A percentile compares a stretch with the other conserved stretches of the same genome.
These are phyloP conservation scores for Lepidium campestre DNA, from an alignment of 441 rosid genomes.

Conservation along the genomic window DNA sequence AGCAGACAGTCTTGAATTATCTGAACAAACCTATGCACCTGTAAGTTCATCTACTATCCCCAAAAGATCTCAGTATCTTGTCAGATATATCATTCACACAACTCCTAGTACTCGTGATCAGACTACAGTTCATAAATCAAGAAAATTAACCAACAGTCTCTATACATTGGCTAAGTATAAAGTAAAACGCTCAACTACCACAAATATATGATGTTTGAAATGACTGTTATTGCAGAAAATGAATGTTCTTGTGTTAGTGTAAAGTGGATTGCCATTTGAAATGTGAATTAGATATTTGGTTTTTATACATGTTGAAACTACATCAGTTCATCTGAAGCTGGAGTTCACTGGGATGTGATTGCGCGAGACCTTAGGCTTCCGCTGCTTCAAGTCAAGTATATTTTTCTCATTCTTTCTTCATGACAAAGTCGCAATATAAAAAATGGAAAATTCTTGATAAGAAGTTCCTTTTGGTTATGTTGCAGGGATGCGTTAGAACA, in stretches of 20 bases:
- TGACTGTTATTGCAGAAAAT: background rate
- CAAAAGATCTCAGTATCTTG: background rate
- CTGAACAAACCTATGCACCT: conserved; percentile 52
- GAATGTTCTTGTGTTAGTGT: background rate
- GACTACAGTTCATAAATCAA: background rate
- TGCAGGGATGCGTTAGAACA: conserved; percentile 64
- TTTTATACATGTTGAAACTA: background rate
- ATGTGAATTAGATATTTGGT: background rate
- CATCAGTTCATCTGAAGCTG: conserved; percentile 46
- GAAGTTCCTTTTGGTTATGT: background rate
- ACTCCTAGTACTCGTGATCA: background rate
- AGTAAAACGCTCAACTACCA: background rate
- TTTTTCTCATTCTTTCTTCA: conserved; percentile 16
- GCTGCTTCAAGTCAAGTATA: conserved; percentile 53
- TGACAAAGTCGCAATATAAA: background rate
- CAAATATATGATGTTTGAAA: background rate
- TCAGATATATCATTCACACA: background rate
- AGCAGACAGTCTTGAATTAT: conserved; percentile 47
- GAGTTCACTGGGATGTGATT: conserved; percentile 52
- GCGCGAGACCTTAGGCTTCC: conserved; percentile 58
- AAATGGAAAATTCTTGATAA: background rate
- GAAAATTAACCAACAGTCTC: background rate
- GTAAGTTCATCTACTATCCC: conserved; percentile 46
- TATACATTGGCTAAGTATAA: background rate
- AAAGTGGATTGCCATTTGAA: background rate